phyloP scores from a whole-genome alignment of 75 land plant species.

The Gnetum montanum region DNA sequence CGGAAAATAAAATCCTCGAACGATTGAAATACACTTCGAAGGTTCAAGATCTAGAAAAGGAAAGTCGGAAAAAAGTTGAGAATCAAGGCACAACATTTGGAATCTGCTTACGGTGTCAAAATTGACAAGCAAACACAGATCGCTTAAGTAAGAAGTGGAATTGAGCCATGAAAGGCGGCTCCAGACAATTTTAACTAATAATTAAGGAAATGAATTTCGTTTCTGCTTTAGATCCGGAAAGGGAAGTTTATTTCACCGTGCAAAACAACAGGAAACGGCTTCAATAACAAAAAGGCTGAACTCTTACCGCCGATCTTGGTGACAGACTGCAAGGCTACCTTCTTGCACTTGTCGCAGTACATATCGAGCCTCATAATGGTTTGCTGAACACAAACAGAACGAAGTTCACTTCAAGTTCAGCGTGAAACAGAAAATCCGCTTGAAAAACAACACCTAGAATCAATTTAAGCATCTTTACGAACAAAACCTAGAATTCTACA shows the following conservation, averaged over 20 bases:
- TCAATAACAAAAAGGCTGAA: background rate
- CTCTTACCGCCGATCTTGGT: slow-evolving; percentile 1
- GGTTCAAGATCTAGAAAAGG: background rate
- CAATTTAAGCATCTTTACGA: no score
- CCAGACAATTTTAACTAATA: no score
- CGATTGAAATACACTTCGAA: background rate
- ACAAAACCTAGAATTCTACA: no score
- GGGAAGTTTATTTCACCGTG: background rate
- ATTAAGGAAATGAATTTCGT: background rate
- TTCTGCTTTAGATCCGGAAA: background rate
- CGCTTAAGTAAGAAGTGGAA: no score
- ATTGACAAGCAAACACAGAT: no score
- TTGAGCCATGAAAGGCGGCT: no score
- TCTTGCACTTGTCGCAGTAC: slow-evolving; percentile 5
- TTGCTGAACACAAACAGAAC: no score
- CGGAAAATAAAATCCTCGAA: background rate
- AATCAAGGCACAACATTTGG: background rate
- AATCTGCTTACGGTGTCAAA: no score
- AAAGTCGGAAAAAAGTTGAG: background rate
- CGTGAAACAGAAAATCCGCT: no score
- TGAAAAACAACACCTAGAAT: no score
- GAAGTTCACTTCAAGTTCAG: no score
- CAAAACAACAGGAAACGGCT: background rate
- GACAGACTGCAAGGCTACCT: slow-evolving; percentile 6
- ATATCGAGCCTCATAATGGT: no score